Evolutionary conservation across 2,329 filamentous ascomycete genomes (phyloP).

Genomic region (Aspergillus sp.): DNA sequence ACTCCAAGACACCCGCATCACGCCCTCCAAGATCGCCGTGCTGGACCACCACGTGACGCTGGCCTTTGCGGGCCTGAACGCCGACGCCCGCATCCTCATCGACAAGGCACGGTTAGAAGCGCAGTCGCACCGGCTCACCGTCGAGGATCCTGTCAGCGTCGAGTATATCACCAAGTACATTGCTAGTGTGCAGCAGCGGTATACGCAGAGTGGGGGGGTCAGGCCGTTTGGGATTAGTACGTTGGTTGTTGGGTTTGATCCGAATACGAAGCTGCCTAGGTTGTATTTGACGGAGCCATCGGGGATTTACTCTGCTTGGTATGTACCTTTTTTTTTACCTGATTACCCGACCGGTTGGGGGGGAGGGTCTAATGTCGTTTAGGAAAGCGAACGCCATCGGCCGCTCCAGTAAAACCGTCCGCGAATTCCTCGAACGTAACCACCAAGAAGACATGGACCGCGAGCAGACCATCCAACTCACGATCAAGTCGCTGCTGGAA

Average conservation of each 20-base stretch:
- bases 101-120: conserved; percentile 97
- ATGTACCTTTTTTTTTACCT: conserved; percentile 24
- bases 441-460: conserved; percentile 98
- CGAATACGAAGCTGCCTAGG: conserved; percentile 76
- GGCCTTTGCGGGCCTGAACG: conserved; percentile 93
- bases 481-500: conserved; percentile 95
- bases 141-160: conserved; percentile 94
- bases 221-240: conserved; percentile 98
- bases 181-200: conserved; percentile 93
- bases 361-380: conserved; percentile 1
- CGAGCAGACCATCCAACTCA: conserved; percentile 89
- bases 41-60: conserved; percentile 94
- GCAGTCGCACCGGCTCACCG: conserved; percentile 91
- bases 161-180: conserved; percentile 99
- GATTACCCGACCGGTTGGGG: neutral
- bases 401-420: conserved; percentile 95
- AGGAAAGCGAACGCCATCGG: conserved; percentile 99
- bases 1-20: conserved; percentile 97
- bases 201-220: conserved; percentile 97
- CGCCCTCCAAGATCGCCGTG: conserved; percentile 94
- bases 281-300: conserved; percentile 99
- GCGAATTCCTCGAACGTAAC: conserved; percentile 96
- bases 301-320: conserved; percentile 99
- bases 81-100: conserved; percentile 93
- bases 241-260: conserved; percentile 96